Conservation (phyloP, 1,284 basidiomycete genomes). For the Naganishia liquefaciens region DNA sequence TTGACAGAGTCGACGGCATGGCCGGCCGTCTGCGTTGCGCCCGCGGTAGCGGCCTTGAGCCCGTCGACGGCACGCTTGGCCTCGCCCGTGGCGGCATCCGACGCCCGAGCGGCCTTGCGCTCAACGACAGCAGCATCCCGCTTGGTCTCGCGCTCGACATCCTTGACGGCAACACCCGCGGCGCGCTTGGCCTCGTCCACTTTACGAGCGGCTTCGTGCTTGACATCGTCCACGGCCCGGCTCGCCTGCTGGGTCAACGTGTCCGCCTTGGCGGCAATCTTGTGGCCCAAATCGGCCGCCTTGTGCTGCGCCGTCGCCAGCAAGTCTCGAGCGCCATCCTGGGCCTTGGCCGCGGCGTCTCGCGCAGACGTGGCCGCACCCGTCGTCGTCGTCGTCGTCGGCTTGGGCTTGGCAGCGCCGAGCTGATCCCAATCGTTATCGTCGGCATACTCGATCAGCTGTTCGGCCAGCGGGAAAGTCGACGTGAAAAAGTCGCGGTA, state of each 20-base stretch:
- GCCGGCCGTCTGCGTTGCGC: slow-evolving; percentile 22
- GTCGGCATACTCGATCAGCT: slow-evolving; percentile 77
- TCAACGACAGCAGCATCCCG: slow-evolving; percentile 20
- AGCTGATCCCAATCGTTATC: slow-evolving; percentile 68
- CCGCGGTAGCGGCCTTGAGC: slow-evolving; percentile 38
- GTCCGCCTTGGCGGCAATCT: slow-evolving; percentile 55
- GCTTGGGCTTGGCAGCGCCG: slow-evolving; percentile 59
- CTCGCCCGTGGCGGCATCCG: slow-evolving; percentile 40
- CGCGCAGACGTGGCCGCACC: slow-evolving; percentile 31
- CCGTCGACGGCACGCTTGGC: slow-evolving; percentile 42
- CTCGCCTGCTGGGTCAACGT: slow-evolving; percentile 43
- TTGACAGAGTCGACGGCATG: slow-evolving; percentile 28
- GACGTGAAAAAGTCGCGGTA: slow-evolving; percentile 59
- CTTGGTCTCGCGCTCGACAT: slow-evolving; percentile 48
- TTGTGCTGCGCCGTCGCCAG: slow-evolving; percentile 50
- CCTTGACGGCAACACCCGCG: slow-evolving; percentile 27
- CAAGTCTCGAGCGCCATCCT: slow-evolving; percentile 10
- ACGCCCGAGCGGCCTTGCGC: slow-evolving; percentile 33
- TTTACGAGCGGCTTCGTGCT: slow-evolving; percentile 20
- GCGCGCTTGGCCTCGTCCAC: slow-evolving; percentile 33
- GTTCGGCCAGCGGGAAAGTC: slow-evolving; percentile 62
- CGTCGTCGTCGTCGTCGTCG: slow-evolving; percentile 51
- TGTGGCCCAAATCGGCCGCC: slow-evolving; percentile 59
- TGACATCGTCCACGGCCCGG: slow-evolving; percentile 35
- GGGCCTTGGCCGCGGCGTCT: slow-evolving; percentile 12